A percentile compares a stretch with the other conserved stretches of the same genome.
Evolutionary conservation across 202 grass and related monocot genomes (phyloP).

Genomic region (Setaria viridis): DNA sequence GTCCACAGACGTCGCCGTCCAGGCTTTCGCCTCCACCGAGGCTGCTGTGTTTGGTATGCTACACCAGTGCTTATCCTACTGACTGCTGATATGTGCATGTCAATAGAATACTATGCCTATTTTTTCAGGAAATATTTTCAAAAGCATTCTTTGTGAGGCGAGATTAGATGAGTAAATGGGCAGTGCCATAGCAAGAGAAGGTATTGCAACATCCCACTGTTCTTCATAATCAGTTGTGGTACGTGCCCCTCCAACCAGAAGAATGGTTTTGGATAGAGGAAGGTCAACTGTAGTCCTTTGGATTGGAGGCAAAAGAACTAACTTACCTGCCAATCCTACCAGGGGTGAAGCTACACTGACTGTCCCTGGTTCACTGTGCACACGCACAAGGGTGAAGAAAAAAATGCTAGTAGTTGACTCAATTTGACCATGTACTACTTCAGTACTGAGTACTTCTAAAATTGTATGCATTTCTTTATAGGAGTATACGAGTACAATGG

Average conservation of each 20-base stretch:
- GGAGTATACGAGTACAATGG: neutral
- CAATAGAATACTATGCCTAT: neutral
- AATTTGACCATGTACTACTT: neutral
- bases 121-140: neutral
- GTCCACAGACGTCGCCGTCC: too few species aligned
- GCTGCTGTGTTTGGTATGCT: neutral
- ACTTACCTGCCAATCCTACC: neutral
- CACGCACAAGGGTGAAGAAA: neutral
- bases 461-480: neutral
- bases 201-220: neutral
- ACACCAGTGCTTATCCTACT: neutral
- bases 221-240: neutral
- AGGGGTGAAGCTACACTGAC: neutral
- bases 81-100: neutral
- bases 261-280: neutral
- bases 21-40: too few species aligned
- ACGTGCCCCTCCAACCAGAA: neutral
- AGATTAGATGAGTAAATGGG: neutral
- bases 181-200: neutral
- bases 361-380: neutral
- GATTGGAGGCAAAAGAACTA: neutral
- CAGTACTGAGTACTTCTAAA: neutral
- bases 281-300: neutral
- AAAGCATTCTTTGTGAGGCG: neutral
- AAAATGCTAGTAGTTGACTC: neutral